Evolutionary conservation across 2,329 filamentous ascomycete species (phyloP), one percentile per base, ranked within the genome.

Genomic region (Thielaviopsis euricoi): DNA sequence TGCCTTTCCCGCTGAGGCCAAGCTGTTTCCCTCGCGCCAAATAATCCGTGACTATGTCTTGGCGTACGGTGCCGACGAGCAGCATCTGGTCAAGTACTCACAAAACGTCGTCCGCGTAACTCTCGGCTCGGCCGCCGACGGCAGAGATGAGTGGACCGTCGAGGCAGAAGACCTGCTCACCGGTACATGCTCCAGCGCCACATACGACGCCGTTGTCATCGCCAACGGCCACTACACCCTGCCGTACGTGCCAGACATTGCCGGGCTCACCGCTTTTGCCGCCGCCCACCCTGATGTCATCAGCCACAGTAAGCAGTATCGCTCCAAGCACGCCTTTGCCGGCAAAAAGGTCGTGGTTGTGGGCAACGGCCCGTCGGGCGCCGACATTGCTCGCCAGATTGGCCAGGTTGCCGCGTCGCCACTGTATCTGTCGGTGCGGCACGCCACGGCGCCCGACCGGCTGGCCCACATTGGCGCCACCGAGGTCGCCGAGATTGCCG

Each of bases 341-440:
- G 76, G 73, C 56, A 86, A 86, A 67, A 94, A 87, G 68, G 86
- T 93, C 12, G 69, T 96, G 5, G 77, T 96, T 0, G 82, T 96
- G 0, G 91, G 91, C 10, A 93, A 88, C 64, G 85, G 85, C 0
- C 86, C 89, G 0, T 95, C 88, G 0, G 91, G 89, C 0, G 71
- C 89, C 17, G 91, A 97, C 65, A 88, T 97, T 64, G 84, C 85
- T 17, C 71, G 76, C 1, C 91, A 96, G 67, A 85, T 96, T 64
- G 79, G 76, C 54, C 66, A 72, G 6, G 74, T 82, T 40, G 82
- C 81, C 66, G 70, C 73, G 61, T 70, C 71, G 1, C 83, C 81
- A 12, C 70, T 93, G 1, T 70, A 91, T n/a, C 68, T 83, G 62
- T 87, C 74, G 71, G 86, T 71, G 64, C 79, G 69, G 68, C 77